Evolutionary conservation across 208 protist genomes (phyloP).

Genomic region (Acanthamoeba quina): DNA sequence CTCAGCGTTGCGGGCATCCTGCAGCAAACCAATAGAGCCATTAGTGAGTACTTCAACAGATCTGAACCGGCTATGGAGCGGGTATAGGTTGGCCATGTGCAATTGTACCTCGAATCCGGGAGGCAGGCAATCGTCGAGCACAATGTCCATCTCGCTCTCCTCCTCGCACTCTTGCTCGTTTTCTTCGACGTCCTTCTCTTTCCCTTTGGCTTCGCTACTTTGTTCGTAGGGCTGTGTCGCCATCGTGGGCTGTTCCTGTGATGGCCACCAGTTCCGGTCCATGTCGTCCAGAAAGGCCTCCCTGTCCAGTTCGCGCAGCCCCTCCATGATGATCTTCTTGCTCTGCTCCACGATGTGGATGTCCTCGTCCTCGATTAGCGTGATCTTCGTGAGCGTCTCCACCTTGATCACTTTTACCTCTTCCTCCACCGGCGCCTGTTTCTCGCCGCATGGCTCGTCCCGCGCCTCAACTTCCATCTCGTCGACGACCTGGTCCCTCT

Average conservation of each 20-base stretch:
- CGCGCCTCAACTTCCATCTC: too few species aligned
- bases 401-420: neutral
- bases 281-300: conserved; percentile 32
- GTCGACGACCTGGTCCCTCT: neutral
- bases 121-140: conserved; percentile 13
- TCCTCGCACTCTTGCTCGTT: neutral
- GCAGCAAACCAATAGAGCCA: neutral
- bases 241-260: neutral
- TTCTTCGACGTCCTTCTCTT: neutral
- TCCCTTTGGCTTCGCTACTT: neutral
- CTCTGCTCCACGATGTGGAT: conserved; percentile 1
- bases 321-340: neutral
- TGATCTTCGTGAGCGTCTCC: conserved; percentile 16
- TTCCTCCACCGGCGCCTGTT: neutral
- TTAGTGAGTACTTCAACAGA: neutral
- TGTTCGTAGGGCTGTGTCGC: neutral
- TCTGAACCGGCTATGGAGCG: too few species aligned
- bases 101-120: neutral
- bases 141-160: conserved; percentile 12
- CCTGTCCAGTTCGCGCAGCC: neutral
- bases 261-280: conserved; percentile 16
- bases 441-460: neutral
- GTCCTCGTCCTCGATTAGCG: neutral
- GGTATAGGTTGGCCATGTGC: too few species aligned
- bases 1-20: neutral